Base-by-base conservation (phyloP, 2,329 filamentous ascomycete species). In the Thelonectria rubi region DNA sequence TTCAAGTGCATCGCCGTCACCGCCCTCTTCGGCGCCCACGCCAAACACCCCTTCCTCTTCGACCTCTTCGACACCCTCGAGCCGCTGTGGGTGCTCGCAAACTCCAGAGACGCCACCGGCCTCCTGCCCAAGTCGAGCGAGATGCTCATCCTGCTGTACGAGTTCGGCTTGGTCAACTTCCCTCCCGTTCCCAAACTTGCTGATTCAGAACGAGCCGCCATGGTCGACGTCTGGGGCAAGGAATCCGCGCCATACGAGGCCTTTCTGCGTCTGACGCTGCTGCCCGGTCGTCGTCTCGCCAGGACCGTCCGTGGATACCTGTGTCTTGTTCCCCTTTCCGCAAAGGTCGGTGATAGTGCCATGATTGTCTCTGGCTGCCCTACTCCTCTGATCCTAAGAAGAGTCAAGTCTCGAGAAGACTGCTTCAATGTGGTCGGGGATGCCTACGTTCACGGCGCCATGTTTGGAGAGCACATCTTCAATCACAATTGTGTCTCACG, bases 81-180 rank as follows among this genome's bases (percentile, higher is more conserved):
- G 42, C 60, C 63, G 3, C 49, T 68, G 7, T 70, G 66, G 60
- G 62, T 65, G 5, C 65, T 71, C 40, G 68, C 65, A 42, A 70
- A 64, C n/a, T 58, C 55, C 7, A 37, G 51, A 53, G 66, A 70
- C 21, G 52, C 60, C 43, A 69, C 62, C 1, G 48, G 61, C 18
- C 48, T 58, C 26, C 68, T 69, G 6, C 62, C 69, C 18, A 70
- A 66, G 49, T 60, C 60, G 2, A 53, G 48, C 9, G 56, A 59
- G 14, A 59, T 64, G 57, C 15, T 68, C 14, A 43, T 58, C 2
- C 45, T 67, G n/a, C 43, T 66, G 11, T 62, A 53, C 40, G 20
- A 63, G 12, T 56, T 66, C 15, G 68, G 68, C 5, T 26, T 65
- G 15, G 53, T 51, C 20, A 58, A 39, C 3, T 48, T 65, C 17